Evolutionary conservation across 345 rosid genomes (phyloP).

Genomic region (Salix koriyanagi): DNA sequence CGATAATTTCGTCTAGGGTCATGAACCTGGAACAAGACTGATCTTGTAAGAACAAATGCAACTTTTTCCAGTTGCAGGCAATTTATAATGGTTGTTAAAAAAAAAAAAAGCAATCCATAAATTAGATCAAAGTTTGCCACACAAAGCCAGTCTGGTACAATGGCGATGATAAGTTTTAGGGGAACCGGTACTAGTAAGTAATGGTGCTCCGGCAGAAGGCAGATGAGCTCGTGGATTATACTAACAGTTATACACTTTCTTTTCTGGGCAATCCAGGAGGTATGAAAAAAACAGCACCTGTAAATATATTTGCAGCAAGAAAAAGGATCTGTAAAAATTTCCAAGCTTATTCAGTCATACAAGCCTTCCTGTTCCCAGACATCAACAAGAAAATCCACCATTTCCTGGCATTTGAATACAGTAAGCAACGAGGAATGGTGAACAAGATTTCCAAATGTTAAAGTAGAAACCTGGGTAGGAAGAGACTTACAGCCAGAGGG

Average conservation of each 20-base stretch:
- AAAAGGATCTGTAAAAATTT: no score
- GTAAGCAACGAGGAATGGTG: background rate
- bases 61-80: background rate
- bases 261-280: background rate
- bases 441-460: background rate
- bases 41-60: background rate
- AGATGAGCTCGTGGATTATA: background rate
- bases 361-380: slow-evolving; percentile 33
- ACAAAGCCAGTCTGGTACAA: background rate
- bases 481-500: slow-evolving; percentile 54
- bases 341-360: slow-evolving; percentile 16
- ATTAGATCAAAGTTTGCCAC: background rate
- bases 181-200: background rate
- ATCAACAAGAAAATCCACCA: slow-evolving; percentile 33
- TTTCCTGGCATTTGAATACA: slow-evolving; percentile 30
- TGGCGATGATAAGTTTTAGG: background rate
- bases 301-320: background rate
- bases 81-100: no score
- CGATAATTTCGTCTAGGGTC: background rate
- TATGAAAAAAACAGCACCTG: background rate
- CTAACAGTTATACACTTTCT: background rate
- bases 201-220: background rate
- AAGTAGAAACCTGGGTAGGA: background rate
- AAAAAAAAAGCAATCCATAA: background rate
- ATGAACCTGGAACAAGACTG: background rate